These are phyloP conservation scores for Neurospora sp. DNA, from an alignment of 2,329 filamentous ascomycete species.

Conservation along the genomic window DNA sequence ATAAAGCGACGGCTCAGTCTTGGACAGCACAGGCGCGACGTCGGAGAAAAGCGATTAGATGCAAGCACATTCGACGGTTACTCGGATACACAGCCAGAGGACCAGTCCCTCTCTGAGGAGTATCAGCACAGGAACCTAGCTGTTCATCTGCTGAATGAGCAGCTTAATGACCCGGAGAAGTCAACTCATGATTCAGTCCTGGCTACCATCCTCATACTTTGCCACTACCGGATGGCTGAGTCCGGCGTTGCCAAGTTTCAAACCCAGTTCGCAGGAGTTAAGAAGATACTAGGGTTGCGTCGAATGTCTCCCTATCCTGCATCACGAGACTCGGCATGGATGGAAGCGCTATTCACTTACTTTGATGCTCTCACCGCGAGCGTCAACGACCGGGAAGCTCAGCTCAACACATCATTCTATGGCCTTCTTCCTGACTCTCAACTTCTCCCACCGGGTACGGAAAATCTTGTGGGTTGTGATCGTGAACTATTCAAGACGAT, in stretches of 20 bases:
- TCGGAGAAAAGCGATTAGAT: slow-evolving; percentile 31
- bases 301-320: slow-evolving; percentile 41
- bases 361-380: slow-evolving; percentile 89
- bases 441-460: slow-evolving; percentile 51
- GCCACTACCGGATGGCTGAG: slow-evolving; percentile 88
- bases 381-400: slow-evolving; percentile 83
- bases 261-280: slow-evolving; percentile 86
- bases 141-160: slow-evolving; percentile 72
- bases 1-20: slow-evolving; percentile 66
- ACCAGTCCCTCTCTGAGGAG: slow-evolving; percentile 66
- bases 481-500: slow-evolving; percentile 79
- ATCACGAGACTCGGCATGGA: slow-evolving; percentile 71
- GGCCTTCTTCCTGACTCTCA: slow-evolving; percentile 39
- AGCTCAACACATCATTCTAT: slow-evolving; percentile 61
- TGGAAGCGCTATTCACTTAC: slow-evolving; percentile 87
- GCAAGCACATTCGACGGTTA: slow-evolving; percentile 31
- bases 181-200: slow-evolving; percentile 80
- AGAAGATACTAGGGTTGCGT: slow-evolving; percentile 75
- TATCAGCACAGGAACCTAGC: slow-evolving; percentile 74
- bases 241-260: slow-evolving; percentile 89
- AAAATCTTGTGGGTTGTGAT: slow-evolving; percentile 84
- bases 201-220: slow-evolving; percentile 78
- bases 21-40: slow-evolving; percentile 43
- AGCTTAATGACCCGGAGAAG: slow-evolving; percentile 65
- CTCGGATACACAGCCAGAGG: slow-evolving; percentile 41